Evolutionary conservation across 2,329 filamentous ascomycete genomes (phyloP), one percentile per base, ranked within the genome.

Genomic region (Alternaria hordeiaustralica): DNA sequence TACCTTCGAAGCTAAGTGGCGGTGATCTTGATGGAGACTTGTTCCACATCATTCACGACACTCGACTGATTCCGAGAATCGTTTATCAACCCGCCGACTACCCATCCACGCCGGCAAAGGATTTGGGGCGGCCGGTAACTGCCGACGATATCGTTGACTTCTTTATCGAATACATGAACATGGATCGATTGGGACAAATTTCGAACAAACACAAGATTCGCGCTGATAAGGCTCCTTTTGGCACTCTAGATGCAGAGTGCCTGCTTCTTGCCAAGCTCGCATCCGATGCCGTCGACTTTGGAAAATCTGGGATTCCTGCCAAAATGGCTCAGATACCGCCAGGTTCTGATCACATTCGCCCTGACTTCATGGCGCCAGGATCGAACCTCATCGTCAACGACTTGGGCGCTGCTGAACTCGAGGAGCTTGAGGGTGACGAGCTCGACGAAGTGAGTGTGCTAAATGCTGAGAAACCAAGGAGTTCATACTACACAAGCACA

Each of bases 1-100:
- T 97, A 0, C 92, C 93, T 0, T 95, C 92, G 64, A 87, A 90
- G 77, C 83, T 97, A 0, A 91, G 90, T 57, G 93, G 93, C 1
- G 93, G 93, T 0, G 93, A 97, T 76, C 84, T 97, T 0, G 93
- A 96, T 67, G 93, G 93, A 0, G 94, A 97, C 75, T 81, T 92
- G 0, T 97, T 92, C 78, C 91, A 93, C 67, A 81, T 96, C 54
- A 92, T 96, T 51, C 96, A 87, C 84, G 92, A 96, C 68, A 69
- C 78, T 0, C 73, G 77, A 0, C 83, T 89, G 0, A 76, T 85
- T 2, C 84, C 86, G 0, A 75, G 73, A 5, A 71, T 61, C 0
- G 82, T 80, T 0, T 87, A 84, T n/a, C 0, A 4, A 1, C 87
- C 93, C 0, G 92, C 93, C 0, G 88, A 93, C 66, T 96, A 97